Conservation (phyloP, 2,329 filamentous ascomycete species). For the Cucurbitaria berberidis region DNA sequence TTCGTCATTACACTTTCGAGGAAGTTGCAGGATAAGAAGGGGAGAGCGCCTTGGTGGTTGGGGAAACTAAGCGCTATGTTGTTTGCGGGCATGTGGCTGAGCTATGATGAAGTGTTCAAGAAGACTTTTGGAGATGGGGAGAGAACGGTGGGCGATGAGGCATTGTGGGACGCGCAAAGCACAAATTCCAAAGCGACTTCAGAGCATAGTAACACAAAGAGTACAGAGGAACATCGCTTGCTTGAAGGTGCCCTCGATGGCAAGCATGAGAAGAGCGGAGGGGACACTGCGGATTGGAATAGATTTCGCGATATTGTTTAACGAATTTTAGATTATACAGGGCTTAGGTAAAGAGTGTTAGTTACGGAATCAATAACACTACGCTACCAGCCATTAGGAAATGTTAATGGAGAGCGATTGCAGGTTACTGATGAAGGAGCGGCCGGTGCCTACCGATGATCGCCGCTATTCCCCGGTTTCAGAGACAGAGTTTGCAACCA, state of each 20-base stretch:
- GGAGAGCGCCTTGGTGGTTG: conserved; percentile 73
- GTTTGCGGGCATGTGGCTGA: conserved; percentile 66
- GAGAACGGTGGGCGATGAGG: conserved; percentile 55
- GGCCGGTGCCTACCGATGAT: background rate
- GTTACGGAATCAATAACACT: no score
- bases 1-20: conserved; percentile 58
- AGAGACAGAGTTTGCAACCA: background rate
- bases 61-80: conserved; percentile 58
- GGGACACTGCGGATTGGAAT: background rate
- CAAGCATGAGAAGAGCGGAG: background rate
- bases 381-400: no score
- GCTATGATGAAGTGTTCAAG: conserved; percentile 70
- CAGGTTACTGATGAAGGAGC: background rate
- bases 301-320: background rate
- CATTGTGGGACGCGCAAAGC: background rate
- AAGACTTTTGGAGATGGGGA: conserved; percentile 85
- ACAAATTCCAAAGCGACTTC: background rate
- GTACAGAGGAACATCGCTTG: conserved; percentile 3
- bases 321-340: background rate
- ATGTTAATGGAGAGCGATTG: background rate
- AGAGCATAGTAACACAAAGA: background rate
- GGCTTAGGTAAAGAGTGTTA: background rate
- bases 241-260: conserved; percentile 14
- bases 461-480: background rate
- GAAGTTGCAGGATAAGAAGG: conserved; percentile 68